Conservation (phyloP, 169 alveolate genomes). For the Toxoplasma gondii region DNA sequence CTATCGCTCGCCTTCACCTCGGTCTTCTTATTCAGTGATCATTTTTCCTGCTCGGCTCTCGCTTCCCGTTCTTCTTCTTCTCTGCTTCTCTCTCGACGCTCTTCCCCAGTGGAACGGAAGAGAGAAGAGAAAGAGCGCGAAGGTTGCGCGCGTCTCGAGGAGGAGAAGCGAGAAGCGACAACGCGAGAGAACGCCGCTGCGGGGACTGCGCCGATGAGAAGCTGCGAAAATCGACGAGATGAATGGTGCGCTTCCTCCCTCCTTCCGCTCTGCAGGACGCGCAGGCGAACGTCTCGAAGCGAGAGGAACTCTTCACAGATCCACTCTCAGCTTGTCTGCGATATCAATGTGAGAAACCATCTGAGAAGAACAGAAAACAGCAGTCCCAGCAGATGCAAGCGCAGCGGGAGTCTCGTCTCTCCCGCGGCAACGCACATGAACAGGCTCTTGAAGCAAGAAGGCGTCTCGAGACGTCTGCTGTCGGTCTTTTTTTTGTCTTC, state of each 20-base stretch:
- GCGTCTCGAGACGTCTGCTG: too few relatives aligned
- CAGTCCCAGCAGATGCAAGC: not conserved
- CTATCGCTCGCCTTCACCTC: not conserved
- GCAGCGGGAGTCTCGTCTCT: not conserved
- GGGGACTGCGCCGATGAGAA: not conserved
- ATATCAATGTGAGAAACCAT: slow-evolving; percentile 81
- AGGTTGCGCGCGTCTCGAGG: too few relatives aligned
- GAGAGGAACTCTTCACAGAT: slow-evolving; percentile 44
- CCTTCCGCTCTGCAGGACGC: not conserved
- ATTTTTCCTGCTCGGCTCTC: not conserved
- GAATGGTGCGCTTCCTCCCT: not conserved
- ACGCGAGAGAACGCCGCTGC: not conserved
- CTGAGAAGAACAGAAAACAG: slow-evolving; percentile 53
- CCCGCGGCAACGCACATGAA: too few relatives aligned
- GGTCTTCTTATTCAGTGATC: not conserved
- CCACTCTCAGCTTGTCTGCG: slow-evolving; percentile 76
- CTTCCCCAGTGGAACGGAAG: not conserved
- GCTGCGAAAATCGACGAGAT: not conserved
- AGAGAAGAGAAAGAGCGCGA: not conserved
- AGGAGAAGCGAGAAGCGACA: not conserved
- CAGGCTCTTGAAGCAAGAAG: too few relatives aligned
- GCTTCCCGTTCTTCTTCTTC: not conserved
- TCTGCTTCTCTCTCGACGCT: not conserved
- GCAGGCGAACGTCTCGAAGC: not conserved
- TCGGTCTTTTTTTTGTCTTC: too few relatives aligned